Base-by-base conservation (phyloP, 2,329 filamentous ascomycete genomes). In the Sarocladium strictum region DNA sequence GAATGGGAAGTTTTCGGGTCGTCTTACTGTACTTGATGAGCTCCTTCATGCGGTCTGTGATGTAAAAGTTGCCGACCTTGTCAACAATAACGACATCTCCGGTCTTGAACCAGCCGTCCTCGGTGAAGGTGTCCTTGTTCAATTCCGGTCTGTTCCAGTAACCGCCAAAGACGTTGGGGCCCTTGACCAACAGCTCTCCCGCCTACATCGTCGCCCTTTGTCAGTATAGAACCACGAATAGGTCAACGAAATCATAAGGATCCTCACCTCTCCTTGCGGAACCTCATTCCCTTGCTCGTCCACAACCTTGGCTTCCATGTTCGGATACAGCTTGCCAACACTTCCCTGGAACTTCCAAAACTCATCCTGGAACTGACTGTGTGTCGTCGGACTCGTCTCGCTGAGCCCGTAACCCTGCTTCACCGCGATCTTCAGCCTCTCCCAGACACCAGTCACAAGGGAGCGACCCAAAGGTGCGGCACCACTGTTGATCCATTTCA, bases 321-420 rank as follows among this genome's bases (percentile, higher is more conserved):
- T 94, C 0, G 91, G 86, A 19, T 92, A 68, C 38, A 97, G 73
- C 43, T 79, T 82, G 12, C 93, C 92, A 0, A 93, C 89, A 0
- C 87, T 86, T 19, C 91, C 92, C 61, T 92, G 85, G 47, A 81
- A 83, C 51, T 78, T 83, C 58, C 83, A 75, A 90, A 91, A 97
- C 60, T 90, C 85, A 33, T 83, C 80, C 76, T 89, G 86, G 7
- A 78, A 73, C 69, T 91, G 89, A 10, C 83, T 82, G 61, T 90
- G 86, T 0, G 89, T 89, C 0, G 84, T 87, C 0, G 92, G 91
- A 24, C 86, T 86, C 14, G 90, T 95, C 73, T 97, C 93, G 4
- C 85, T 90, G 4, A 97, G 78, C 0, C 93, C 93, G 65, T 96
- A 97, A 17, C 89, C 92, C 71, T 97, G 93, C 76, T 96, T 97